Base-by-base conservation (phyloP, 1,284 basidiomycete genomes). In the Tylopilus sp. region DNA sequence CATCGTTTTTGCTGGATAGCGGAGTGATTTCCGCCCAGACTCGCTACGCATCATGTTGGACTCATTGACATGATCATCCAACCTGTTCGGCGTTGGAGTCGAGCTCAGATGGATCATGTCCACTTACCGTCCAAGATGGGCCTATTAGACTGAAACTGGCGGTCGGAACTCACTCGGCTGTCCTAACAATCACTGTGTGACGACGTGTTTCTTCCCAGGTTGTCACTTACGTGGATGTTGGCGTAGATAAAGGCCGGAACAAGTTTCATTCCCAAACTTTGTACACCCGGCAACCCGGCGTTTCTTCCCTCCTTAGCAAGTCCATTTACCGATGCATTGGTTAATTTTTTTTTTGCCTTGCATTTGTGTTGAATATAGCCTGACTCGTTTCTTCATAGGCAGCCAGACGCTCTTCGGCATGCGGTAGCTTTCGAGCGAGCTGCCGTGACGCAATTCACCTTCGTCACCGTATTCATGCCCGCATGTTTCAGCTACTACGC, bases 391-490 rank as follows among this genome's bases (percentile, higher is more conserved):
- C 34, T 49, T 49, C 10, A 11, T 37, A 65, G 60, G 48, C 28
- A 0, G 31, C 36, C 18, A 0, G 48, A 48, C 21, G 12, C 41
- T 6, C 23, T 54, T 30, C 52, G 48, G 15, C 25, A 49, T 30
- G 52, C 31, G 1, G 21, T 64, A 34, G 3, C 51, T 21, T 60
- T 60, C 25, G 51, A 63, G 21, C 60, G 44, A 15, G 40, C 33
- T 9, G 28, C 15, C 8, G 44, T 58, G 41, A 65, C 65, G 4
- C 58, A 48, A 18, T 52, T 57, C 39, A 55, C 53, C 13, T 53
- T 67, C 11, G 31, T 43, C 16, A 58, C 60, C 2, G 28, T 49
- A 18, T 23, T 67, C 21, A 0, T 57, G n/a, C 66, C 63, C 3
- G 40, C 41, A 12, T 3, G 53, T 16, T 30, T 55, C 28, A 36